These are phyloP conservation scores for Neobulgaria alba DNA, from an alignment of 2,329 filamentous ascomycete genomes.

Conservation along the genomic window DNA sequence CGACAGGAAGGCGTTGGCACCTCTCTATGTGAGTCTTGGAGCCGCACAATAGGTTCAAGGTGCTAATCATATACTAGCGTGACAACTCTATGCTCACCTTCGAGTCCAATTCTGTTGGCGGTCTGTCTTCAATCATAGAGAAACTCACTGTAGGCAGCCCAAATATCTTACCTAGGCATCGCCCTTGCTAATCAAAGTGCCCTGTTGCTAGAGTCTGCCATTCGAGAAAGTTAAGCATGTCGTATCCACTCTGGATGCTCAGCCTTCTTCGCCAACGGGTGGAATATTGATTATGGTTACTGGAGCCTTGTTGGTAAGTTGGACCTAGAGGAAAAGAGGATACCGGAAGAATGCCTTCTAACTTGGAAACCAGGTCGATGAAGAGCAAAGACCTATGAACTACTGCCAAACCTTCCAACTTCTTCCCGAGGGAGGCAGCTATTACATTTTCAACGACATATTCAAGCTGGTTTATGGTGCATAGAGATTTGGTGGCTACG, in stretches of 20 bases:
- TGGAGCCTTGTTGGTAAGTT: conserved; percentile 69
- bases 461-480: conserved; percentile 75
- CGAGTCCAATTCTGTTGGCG: conserved; percentile 61
- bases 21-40: conserved; percentile 69
- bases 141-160: conserved; percentile 63
- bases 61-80: conserved; percentile 43
- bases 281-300: conserved; percentile 83
- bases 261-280: conserved; percentile 60
- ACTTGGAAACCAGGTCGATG: conserved; percentile 59
- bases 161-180: neutral
- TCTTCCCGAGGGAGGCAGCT: conserved; percentile 60
- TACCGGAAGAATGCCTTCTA: conserved; percentile 1
- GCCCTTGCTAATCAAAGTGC: neutral
- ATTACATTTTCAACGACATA: conserved; percentile 88
- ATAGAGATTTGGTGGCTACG: no score
- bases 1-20: conserved; percentile 53
- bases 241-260: conserved; percentile 70
- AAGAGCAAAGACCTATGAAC: conserved; percentile 78
- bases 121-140: conserved; percentile 58
- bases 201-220: conserved; percentile 52
- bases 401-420: conserved; percentile 90
- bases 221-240: conserved; percentile 77
- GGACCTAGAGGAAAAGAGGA: neutral
- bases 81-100: conserved; percentile 89
- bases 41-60: neutral